Percentiles rank a stretch among this genome's conserved stretches.
These are phyloP conservation scores for Chytriomyces confervae DNA, from an alignment of 192 early-diverging fungal species.

Conservation along the genomic window DNA sequence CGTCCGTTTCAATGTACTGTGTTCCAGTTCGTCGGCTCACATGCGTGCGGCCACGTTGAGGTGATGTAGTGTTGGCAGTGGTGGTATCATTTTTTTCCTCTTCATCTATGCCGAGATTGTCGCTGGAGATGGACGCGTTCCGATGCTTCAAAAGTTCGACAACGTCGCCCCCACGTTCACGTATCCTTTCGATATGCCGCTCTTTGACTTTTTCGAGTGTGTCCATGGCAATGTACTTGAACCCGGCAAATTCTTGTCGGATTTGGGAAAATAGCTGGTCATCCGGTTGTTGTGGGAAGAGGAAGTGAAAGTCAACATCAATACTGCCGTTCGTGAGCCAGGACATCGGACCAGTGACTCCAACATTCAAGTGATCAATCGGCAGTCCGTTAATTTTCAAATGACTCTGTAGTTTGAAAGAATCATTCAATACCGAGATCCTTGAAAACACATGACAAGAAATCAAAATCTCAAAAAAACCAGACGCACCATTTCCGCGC, in stretches of 20 bases:
- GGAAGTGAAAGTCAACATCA: constrained; percentile 72
- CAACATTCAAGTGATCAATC: constrained; percentile 88
- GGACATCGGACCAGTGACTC: constrained; percentile 83
- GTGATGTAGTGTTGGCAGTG: not conserved
- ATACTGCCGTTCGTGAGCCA: constrained; percentile 93
- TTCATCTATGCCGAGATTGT: constrained; percentile 15
- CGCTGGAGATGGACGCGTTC: constrained; percentile 17
- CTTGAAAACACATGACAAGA: no score
- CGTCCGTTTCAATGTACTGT: constrained; percentile 22
- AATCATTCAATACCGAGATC: no score
- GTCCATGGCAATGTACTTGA: constrained; percentile 48
- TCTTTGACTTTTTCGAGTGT: constrained; percentile 51
- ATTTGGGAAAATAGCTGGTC: constrained; percentile 55
- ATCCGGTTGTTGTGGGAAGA: constrained; percentile 51
- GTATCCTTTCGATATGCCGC: constrained; percentile 34
- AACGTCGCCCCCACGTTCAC: not conserved
- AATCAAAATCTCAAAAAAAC: not conserved
- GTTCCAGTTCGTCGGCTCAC: constrained; percentile 1
- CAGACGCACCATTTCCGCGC: constrained; percentile 46
- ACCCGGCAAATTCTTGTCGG: constrained; percentile 48
- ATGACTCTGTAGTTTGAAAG: constrained; percentile 55
- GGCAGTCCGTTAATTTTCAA: constrained; percentile 87
- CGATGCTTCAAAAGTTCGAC: not conserved
- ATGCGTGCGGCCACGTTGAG: not conserved
- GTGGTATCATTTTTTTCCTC: not conserved